These are phyloP conservation scores for Tuber indicum DNA, from an alignment of 495 filamentous ascomycete genomes.

Conservation along the genomic window DNA sequence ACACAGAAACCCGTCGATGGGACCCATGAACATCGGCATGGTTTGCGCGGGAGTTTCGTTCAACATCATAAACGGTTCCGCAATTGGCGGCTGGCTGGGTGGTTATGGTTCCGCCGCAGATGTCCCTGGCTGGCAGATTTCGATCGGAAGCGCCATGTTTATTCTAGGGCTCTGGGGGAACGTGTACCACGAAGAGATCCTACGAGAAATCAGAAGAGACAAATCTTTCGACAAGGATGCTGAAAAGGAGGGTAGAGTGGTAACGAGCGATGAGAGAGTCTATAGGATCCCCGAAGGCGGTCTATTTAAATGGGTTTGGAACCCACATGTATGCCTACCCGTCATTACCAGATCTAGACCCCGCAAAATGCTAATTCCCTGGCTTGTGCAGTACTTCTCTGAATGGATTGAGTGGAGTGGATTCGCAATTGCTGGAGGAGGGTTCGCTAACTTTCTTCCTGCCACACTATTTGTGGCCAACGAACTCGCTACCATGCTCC, in stretches of 20 bases:
- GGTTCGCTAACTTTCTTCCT: conserved; percentile 56
- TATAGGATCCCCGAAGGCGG: conserved; percentile 82
- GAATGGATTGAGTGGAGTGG: conserved; percentile 97
- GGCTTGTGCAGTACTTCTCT: conserved; percentile 56
- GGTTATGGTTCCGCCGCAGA: conserved; percentile 63
- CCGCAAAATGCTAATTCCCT: conserved; percentile 5
- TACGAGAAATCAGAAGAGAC: conserved; percentile 66
- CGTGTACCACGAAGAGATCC: conserved; percentile 72
- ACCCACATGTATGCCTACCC: conserved; percentile 57
- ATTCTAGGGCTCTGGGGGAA: conserved; percentile 67
- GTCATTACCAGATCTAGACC: background rate
- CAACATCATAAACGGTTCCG: conserved; percentile 71
- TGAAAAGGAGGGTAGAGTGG: conserved; percentile 42
- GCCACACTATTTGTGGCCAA: conserved; percentile 77
- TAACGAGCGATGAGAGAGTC: conserved; percentile 60
- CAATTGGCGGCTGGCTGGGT: conserved; percentile 71
- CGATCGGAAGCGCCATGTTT: conserved; percentile 49
- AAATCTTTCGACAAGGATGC: conserved; percentile 40
- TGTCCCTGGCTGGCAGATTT: conserved; percentile 45
- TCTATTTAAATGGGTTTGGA: conserved; percentile 73
- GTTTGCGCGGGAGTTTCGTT: conserved; percentile 58
- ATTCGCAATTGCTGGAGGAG: conserved; percentile 64
- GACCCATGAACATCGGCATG: conserved; percentile 66
- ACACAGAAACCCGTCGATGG: conserved; percentile 71
- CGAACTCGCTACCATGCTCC: conserved; percentile 82